Evolutionary conservation across 257 asterid genomes (phyloP).

Genomic region (Thymus quinquecostatus): DNA sequence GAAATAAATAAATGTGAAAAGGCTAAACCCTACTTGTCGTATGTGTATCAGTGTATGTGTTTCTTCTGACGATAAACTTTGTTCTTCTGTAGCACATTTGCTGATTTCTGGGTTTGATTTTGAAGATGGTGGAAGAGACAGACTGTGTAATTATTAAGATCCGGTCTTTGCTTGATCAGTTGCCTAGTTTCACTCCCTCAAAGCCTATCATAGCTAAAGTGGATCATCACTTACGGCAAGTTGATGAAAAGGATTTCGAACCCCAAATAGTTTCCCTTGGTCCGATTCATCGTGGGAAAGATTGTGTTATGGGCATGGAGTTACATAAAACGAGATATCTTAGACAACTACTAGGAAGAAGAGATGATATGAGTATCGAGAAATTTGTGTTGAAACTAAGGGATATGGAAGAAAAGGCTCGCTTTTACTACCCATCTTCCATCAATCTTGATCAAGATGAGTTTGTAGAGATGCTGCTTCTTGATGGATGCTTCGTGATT

Average conservation of each 20-base stretch:
- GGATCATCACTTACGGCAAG: constrained; percentile 29
- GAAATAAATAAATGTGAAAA: too few relatives aligned
- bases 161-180: neutral
- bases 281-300: constrained; percentile 41
- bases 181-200: constrained; percentile 4
- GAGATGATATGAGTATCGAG: neutral
- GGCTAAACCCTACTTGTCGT: neutral
- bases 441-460: constrained; percentile 1
- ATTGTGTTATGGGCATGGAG: constrained; percentile 33
- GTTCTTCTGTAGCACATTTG: neutral
- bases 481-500: constrained; percentile 50
- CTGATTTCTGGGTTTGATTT: neutral
- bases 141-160: neutral
- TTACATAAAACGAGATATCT: constrained; percentile 39
- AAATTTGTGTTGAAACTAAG: constrained; percentile 15
- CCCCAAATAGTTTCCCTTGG: constrained; percentile 45
- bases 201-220: constrained; percentile 28
- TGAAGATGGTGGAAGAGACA: neutral
- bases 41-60: neutral
- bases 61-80: neutral
- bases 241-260: constrained; percentile 41
- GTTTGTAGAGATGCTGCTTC: constrained; percentile 39
- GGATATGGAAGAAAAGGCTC: constrained; percentile 17
- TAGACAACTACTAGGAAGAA: constrained; percentile 24
- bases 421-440: constrained; percentile 34